Percentiles rank a stretch among this genome's conserved stretches.
Evolutionary conservation across 1,284 basidiomycete species (phyloP).

Genomic region (Pisolithus thermaeus): DNA sequence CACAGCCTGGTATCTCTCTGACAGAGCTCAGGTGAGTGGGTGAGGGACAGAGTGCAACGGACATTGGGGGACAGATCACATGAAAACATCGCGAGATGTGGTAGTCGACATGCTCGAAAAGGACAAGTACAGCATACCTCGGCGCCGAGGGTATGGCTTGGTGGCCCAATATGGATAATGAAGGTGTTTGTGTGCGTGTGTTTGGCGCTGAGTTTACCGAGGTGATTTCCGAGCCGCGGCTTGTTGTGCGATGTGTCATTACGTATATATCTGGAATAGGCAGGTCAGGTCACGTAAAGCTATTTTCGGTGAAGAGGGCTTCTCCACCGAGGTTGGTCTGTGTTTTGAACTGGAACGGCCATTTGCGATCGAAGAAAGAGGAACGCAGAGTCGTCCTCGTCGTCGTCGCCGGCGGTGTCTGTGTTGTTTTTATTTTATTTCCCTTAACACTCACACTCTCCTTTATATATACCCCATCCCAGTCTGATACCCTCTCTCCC

Average conservation of each 20-base stretch:
- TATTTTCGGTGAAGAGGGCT: conserved; percentile 35
- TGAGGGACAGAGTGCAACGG: not conserved
- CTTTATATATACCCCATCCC: conserved; percentile 10
- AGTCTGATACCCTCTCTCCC: conserved; percentile 29
- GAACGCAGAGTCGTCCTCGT: conserved; percentile 7
- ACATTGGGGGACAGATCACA: conserved; percentile 21
- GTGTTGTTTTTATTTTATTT: too few species aligned
- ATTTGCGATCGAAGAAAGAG: not conserved
- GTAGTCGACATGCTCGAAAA: conserved; percentile 20
- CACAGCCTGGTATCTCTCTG: not conserved
- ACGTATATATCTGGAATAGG: conserved; percentile 25
- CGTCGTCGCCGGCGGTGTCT: too few species aligned
- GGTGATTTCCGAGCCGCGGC: conserved; percentile 35
- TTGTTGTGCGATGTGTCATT: conserved; percentile 28
- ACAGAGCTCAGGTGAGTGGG: conserved; percentile 10
- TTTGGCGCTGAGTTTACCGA: conserved; percentile 32
- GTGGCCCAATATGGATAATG: conserved; percentile 16
- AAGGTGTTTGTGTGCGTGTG: conserved; percentile 8
- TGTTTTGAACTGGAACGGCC: conserved; percentile 30
- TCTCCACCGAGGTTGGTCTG: conserved; percentile 32
- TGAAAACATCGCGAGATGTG: conserved; percentile 29
- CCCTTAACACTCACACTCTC: conserved; percentile 18
- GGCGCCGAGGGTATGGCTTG: conserved; percentile 34
- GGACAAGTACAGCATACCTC: conserved; percentile 26
- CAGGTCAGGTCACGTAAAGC: conserved; percentile 24